phyloP scores from a whole-genome alignment of 2,329 filamentous ascomycete genomes.

The Calonectria ilicicola region DNA sequence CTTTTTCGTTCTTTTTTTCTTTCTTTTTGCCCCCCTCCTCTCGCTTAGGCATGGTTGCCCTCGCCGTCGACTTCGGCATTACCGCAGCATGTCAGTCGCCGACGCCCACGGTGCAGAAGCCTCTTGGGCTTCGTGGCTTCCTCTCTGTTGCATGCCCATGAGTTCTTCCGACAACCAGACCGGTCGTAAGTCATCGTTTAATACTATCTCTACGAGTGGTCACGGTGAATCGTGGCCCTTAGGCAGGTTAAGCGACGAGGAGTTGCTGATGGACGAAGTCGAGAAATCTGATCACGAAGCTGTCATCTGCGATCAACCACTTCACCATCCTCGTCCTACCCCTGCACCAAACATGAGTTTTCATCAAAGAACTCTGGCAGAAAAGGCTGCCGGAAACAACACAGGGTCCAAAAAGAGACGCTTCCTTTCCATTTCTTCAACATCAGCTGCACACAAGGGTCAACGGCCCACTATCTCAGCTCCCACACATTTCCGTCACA shows the following conservation, averaged over 20 bases:
- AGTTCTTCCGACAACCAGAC: conserved; percentile 54
- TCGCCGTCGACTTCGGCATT: conserved; percentile 22
- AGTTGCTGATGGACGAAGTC: conserved; percentile 48
- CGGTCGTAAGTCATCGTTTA: conserved; percentile 48
- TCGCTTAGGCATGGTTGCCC: conserved; percentile 39
- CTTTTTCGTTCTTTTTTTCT: conserved; percentile 14
- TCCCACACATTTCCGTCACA: conserved; percentile 71
- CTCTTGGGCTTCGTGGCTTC: conserved; percentile 59
- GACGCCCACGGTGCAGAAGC: conserved; percentile 55
- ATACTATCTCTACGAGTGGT: conserved; percentile 33
- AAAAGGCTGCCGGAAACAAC: conserved; percentile 50
- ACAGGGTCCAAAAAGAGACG: conserved; percentile 60
- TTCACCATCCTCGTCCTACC: conserved; percentile 43
- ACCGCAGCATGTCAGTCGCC: conserved; percentile 55
- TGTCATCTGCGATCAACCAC: conserved; percentile 45
- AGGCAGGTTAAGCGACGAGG: conserved; percentile 41
- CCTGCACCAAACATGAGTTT: conserved; percentile 36
- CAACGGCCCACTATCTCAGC: conserved; percentile 67
- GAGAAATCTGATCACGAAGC: conserved; percentile 42
- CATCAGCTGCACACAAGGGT: conserved; percentile 52
- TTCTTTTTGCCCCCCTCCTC: conserved; percentile 15
- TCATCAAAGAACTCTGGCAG: conserved; percentile 29
- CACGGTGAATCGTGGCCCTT: conserved; percentile 42
- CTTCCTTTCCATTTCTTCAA: conserved; percentile 57
- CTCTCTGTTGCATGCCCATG: conserved; percentile 58